Evolutionary conservation across 768 basidiomycete genomes (phyloP).

Genomic region (Auricularia cornea): DNA sequence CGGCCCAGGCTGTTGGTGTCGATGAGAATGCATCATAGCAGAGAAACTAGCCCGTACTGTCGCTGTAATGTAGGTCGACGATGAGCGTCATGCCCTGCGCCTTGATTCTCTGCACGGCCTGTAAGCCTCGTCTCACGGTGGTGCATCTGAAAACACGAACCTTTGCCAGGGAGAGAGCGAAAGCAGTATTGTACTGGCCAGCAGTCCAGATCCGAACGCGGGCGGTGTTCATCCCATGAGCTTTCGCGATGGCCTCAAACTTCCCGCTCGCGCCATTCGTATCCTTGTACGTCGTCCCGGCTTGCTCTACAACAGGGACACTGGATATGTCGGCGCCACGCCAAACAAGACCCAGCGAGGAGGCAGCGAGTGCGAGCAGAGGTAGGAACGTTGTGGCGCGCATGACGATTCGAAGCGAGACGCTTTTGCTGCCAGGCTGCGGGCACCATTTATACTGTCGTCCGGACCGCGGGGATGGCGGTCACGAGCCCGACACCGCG

Average conservation of each 20-base stretch:
- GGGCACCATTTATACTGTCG: too few relatives aligned
- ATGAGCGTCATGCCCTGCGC: conserved; percentile 48
- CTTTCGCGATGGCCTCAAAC: conserved; percentile 46
- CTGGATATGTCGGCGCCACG: conserved; percentile 52
- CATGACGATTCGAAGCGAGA: background rate
- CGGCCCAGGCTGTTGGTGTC: conserved; percentile 41
- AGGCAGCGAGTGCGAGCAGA: background rate
- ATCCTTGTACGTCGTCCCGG: conserved; percentile 39
- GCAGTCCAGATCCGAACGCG: conserved; percentile 58
- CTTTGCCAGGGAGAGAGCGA: conserved; percentile 47
- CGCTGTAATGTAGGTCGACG: conserved; percentile 55
- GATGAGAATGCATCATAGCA: background rate
- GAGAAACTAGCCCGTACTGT: conserved; percentile 31
- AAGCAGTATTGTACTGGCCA: conserved; percentile 40
- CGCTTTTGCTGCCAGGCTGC: background rate
- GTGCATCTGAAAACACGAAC: background rate
- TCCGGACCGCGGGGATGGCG: too few relatives aligned
- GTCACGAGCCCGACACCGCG: too few relatives aligned
- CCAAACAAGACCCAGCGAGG: conserved; percentile 33
- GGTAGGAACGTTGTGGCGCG: background rate
- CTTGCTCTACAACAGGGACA: conserved; percentile 42
- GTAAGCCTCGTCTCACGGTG: background rate
- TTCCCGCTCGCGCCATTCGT: conserved; percentile 22
- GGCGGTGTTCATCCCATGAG: conserved; percentile 49
- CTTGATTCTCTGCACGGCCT: conserved; percentile 27